Conservation (phyloP, 1,284 basidiomycete species). For the Cerrena zonata region DNA sequence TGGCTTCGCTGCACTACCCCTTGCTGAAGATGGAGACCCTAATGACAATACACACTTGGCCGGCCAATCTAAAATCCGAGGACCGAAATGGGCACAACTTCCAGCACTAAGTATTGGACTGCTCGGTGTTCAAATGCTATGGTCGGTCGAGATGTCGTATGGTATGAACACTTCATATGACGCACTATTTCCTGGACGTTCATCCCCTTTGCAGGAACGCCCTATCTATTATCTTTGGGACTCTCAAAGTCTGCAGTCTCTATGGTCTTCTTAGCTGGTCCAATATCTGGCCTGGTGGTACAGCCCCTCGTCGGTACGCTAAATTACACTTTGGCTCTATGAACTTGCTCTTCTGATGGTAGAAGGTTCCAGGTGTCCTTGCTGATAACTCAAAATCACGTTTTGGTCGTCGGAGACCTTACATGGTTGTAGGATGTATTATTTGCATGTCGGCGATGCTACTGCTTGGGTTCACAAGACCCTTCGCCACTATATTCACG, state of each 20-base stretch:
- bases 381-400: constrained; percentile 84
- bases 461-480: constrained; percentile 78
- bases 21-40: constrained; percentile 30
- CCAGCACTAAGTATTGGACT: constrained; percentile 74
- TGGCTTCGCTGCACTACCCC: constrained; percentile 36
- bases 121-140: constrained; percentile 78
- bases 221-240: constrained; percentile 87
- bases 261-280: constrained; percentile 90
- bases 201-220: constrained; percentile 51
- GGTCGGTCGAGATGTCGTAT: constrained; percentile 90
- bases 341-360: background rate
- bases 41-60: constrained; percentile 39
- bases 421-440: constrained; percentile 71
- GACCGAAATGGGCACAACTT: constrained; percentile 57
- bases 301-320: constrained; percentile 78
- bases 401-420: constrained; percentile 80
- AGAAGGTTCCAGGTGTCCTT: constrained; percentile 50
- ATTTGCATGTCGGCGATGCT: constrained; percentile 73
- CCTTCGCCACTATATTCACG: constrained; percentile 63
- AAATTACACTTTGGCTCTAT: background rate
- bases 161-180: constrained; percentile 37
- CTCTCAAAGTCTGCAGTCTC: constrained; percentile 84
- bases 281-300: constrained; percentile 84
- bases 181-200: background rate
- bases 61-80: constrained; percentile 51